These are phyloP conservation scores for Entomortierella parvispora DNA, from an alignment of 192 early-diverging fungal species.

Conservation along the genomic window DNA sequence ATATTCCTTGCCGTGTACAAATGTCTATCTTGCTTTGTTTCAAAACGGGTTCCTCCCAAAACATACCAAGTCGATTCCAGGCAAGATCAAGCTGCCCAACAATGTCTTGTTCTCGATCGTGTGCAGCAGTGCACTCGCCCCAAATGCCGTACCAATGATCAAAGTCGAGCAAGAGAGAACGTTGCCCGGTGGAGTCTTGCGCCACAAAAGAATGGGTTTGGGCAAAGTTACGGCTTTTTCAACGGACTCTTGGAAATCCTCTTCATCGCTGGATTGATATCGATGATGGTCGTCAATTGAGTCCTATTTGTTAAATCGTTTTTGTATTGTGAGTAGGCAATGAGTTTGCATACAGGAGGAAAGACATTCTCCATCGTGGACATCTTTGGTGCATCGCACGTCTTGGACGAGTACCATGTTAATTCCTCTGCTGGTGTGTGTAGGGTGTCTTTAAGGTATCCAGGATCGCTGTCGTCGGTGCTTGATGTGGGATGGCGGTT, in stretches of 20 bases:
- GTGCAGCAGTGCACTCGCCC: conserved; percentile 29
- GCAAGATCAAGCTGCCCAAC: conserved; percentile 28
- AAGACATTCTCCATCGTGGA: too few relatives aligned
- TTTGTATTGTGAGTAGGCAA: too few relatives aligned
- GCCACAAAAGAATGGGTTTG: conserved; percentile 39
- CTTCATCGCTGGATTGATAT: conserved; percentile 51
- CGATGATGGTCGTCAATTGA: conserved; percentile 34
- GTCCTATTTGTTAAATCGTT: too few relatives aligned
- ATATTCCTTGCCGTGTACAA: not conserved
- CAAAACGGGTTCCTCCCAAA: too few relatives aligned
- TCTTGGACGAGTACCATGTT: too few relatives aligned
- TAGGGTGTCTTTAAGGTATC: too few relatives aligned
- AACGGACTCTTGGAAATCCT: conserved; percentile 37
- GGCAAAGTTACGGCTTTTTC: conserved; percentile 40
- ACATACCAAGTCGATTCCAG: conserved; percentile 34
- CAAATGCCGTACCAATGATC: conserved; percentile 37
- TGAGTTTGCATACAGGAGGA: too few relatives aligned
- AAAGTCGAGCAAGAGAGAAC: conserved; percentile 19
- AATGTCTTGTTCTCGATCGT: conserved; percentile 28
- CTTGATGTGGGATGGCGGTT: too few relatives aligned
- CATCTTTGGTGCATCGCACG: too few relatives aligned
- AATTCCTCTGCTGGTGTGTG: too few relatives aligned
- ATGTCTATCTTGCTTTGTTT: too few relatives aligned
- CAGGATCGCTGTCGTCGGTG: too few relatives aligned
- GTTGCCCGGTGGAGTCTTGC: not conserved